Evolutionary conservation across 2,329 filamentous ascomycete genomes (phyloP).

Genomic region (Ascochyta pisi): DNA sequence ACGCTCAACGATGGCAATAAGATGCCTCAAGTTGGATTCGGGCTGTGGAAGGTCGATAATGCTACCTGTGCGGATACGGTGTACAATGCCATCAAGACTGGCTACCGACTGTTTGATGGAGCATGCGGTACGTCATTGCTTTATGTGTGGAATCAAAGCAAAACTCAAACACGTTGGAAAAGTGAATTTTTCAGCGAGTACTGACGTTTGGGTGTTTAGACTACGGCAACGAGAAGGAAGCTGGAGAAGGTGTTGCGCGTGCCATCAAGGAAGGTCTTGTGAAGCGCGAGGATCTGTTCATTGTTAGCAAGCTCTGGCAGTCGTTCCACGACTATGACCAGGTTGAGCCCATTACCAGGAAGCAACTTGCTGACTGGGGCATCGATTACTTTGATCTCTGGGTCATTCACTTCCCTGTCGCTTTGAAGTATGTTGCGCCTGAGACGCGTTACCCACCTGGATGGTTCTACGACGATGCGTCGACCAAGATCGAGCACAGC

Average conservation of each 20-base stretch:
- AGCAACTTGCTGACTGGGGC: slow-evolving; percentile 59
- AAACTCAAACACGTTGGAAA: background rate
- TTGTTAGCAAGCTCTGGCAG: slow-evolving; percentile 94
- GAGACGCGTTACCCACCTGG: slow-evolving; percentile 47
- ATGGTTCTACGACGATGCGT: slow-evolving; percentile 44
- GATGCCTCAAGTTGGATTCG: slow-evolving; percentile 79
- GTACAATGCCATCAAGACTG: slow-evolving; percentile 63
- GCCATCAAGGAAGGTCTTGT: slow-evolving; percentile 49
- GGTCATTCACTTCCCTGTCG: slow-evolving; percentile 71
- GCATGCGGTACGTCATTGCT: slow-evolving; percentile 21
- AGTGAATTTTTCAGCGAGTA: background rate
- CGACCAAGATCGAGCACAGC: slow-evolving; percentile 46
- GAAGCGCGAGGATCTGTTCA: slow-evolving; percentile 77
- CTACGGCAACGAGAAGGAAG: slow-evolving; percentile 50
- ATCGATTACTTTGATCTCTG: slow-evolving; percentile 51
- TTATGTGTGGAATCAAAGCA: background rate
- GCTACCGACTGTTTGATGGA: slow-evolving; percentile 41
- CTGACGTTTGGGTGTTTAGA: slow-evolving; percentile 25
- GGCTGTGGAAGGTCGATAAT: slow-evolving; percentile 84
- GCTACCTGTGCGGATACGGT: slow-evolving; percentile 75
- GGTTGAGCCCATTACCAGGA: slow-evolving; percentile 77
- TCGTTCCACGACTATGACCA: slow-evolving; percentile 83
- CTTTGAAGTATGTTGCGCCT: slow-evolving; percentile 65
- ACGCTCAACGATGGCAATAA: slow-evolving; percentile 60
- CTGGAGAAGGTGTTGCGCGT: slow-evolving; percentile 45